phyloP scores from a whole-genome alignment of 192 early-diverging fungal species.

The Coemansia sp. region DNA sequence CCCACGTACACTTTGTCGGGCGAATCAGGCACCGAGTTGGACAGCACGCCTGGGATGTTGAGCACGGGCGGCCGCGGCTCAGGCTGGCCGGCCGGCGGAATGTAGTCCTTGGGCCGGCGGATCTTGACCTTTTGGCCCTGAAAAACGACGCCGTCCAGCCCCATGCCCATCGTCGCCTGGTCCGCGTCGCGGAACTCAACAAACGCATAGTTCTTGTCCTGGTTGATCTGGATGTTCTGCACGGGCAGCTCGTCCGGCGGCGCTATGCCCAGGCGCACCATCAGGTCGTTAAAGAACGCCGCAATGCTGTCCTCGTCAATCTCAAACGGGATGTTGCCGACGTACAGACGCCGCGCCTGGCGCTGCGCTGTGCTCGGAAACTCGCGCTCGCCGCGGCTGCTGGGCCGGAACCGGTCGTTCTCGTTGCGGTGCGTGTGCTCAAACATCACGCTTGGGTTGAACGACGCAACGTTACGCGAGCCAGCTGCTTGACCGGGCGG shows the following conservation, averaged over 20 bases:
- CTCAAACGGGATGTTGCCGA: constrained; percentile 84
- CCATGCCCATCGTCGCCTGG: constrained; percentile 87
- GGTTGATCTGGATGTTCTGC: constrained; percentile 81
- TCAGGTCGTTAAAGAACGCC: constrained; percentile 84
- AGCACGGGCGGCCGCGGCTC: constrained; percentile 62
- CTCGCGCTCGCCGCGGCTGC: constrained; percentile 46
- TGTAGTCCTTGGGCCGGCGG: constrained; percentile 93
- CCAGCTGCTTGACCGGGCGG: constrained; percentile 36
- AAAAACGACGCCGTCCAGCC: constrained; percentile 90
- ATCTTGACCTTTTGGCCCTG: constrained; percentile 81
- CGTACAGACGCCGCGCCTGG: constrained; percentile 86
- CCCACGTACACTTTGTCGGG: constrained; percentile 95
- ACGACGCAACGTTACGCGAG: constrained; percentile 45
- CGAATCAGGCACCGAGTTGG: constrained; percentile 86
- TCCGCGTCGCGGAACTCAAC: constrained; percentile 90
- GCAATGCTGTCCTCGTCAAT: constrained; percentile 69
- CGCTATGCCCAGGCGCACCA: constrained; percentile 74
- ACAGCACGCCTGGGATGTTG: constrained; percentile 75
- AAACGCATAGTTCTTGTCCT: constrained; percentile 96
- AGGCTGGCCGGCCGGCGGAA: constrained; percentile 55
- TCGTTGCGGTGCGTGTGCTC: constrained; percentile 55
- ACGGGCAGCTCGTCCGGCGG: constrained; percentile 69
- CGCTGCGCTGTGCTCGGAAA: constrained; percentile 55
- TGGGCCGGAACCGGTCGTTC: constrained; percentile 40
- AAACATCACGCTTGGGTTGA: constrained; percentile 37